These are phyloP conservation scores for Leptographium procerum DNA, from an alignment of 2,329 filamentous ascomycete species.

Conservation along the genomic window DNA sequence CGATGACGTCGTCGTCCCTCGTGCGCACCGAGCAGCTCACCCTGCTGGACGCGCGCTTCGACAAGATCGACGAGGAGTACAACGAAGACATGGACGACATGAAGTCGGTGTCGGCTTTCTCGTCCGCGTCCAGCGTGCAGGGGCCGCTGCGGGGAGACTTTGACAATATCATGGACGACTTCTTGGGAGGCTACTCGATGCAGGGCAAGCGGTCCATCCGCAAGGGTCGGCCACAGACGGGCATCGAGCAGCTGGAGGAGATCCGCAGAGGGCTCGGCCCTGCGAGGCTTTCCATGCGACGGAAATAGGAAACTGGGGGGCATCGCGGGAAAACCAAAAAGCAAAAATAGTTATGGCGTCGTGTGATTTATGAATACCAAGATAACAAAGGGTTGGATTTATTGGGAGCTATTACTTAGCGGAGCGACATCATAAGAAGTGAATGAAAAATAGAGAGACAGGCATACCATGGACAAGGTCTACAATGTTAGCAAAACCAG, in stretches of 20 bases:
- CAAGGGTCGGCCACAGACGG: constrained; percentile 69
- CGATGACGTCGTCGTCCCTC: constrained; percentile 97
- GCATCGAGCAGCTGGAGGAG: constrained; percentile 83
- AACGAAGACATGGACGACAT: constrained; percentile 34
- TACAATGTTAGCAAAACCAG: not conserved
- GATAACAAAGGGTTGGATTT: too few relatives aligned
- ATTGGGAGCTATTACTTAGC: not conserved
- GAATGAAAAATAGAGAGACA: not conserved
- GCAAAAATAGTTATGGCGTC: too few relatives aligned
- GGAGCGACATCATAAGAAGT: not conserved
- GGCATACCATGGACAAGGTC: too few relatives aligned
- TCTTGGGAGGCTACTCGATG: constrained; percentile 63
- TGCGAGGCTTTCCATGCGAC: constrained; percentile 40
- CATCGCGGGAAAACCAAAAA: not conserved
- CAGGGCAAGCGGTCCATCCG: constrained; percentile 65
- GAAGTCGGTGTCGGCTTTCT: constrained; percentile 50
- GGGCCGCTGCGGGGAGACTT: constrained; percentile 68
- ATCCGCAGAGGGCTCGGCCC: constrained; percentile 71
- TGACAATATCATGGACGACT: constrained; percentile 85
- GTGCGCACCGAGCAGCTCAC: constrained; percentile 76
- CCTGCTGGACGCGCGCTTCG: constrained; percentile 80
- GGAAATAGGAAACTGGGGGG: not conserved
- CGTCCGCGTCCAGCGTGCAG: constrained; percentile 53
- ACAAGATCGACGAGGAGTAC: constrained; percentile 76
- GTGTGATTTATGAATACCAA: not conserved